Percentiles rank a stretch among this genome's conserved stretches.
These are phyloP conservation scores for Melastoma malabathricum DNA, from an alignment of 345 rosid species.

Conservation along the genomic window DNA sequence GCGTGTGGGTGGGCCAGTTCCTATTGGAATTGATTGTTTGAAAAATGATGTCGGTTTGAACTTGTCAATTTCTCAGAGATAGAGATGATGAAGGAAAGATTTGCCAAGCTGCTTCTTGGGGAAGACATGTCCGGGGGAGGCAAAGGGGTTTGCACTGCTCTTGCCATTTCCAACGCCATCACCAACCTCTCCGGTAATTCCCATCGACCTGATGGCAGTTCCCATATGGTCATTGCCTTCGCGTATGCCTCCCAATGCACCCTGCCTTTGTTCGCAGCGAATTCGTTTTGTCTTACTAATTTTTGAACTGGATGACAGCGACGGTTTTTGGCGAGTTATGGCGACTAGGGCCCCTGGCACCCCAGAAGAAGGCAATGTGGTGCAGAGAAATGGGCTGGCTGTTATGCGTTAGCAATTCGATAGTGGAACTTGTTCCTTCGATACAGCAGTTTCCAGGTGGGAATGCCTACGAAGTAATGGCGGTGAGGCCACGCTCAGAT, in stretches of 20 bases:
- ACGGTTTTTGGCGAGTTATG: conserved; percentile 89
- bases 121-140: conserved; percentile 99
- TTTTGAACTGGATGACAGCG: conserved; percentile 27
- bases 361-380: conserved; percentile 89
- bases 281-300: no score
- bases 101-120: conserved; percentile 88
- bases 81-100: conserved; percentile 98
- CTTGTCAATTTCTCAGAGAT: conserved; percentile 26
- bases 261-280: no score
- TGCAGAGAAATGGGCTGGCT: conserved; percentile 87
- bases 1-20: no score
- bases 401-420: conserved; percentile 74
- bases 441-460: conserved; percentile 88
- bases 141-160: conserved; percentile 95
- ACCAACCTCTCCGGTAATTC: conserved; percentile 85
- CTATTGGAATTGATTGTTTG: no score
- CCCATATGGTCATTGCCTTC: no score
- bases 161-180: conserved; percentile 95
- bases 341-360: conserved; percentile 86
- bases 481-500: conserved; percentile 74
- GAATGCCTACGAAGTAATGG: conserved; percentile 85
- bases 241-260: no score
- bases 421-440: conserved; percentile 93
- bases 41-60: no score
- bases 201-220: neutral